A percentile compares a stretch with the other conserved stretches of the same genome.
Conservation (phyloP, 176 grass and related monocot species). For the Eleusine coracana region DNA sequence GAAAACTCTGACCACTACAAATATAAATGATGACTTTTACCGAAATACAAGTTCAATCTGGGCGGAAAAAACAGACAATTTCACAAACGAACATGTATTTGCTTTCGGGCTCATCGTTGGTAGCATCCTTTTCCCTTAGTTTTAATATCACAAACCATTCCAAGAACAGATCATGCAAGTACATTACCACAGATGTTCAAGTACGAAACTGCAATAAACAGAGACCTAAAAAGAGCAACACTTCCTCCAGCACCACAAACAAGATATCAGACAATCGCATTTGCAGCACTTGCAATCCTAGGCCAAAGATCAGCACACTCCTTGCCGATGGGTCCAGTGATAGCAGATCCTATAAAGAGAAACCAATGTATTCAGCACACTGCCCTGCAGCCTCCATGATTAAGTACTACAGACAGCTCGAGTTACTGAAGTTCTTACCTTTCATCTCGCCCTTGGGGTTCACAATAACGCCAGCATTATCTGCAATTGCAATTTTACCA, state of each 20-base stretch:
- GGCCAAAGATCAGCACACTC: constrained; percentile 65
- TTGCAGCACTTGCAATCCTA: constrained; percentile 62
- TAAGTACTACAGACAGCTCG: not conserved
- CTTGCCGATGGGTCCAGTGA: constrained; percentile 66
- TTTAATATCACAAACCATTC: constrained; percentile 1
- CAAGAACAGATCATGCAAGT: not conserved
- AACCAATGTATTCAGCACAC: not conserved
- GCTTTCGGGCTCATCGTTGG: not conserved
- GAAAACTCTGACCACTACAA: too few species aligned
- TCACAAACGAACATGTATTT: not conserved
- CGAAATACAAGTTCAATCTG: too few species aligned
- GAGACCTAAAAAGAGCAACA: not conserved
- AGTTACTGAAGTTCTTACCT: constrained; percentile 24
- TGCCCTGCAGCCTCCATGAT: not conserved
- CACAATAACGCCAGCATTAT: constrained; percentile 70
- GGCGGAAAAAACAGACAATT: too few species aligned
- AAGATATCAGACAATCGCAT: constrained; percentile 50
- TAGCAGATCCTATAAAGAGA: constrained; percentile 51
- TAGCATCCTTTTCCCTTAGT: not conserved
- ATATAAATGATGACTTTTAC: too few species aligned
- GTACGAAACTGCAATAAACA: constrained; percentile 21
- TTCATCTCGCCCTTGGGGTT: constrained; percentile 72
- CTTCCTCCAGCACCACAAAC: not conserved
- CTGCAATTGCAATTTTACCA: constrained; percentile 26
- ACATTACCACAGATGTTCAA: not conserved